phyloP scores from a whole-genome alignment of 2,329 filamentous ascomycete species.

The Arthrinium puccinioides region DNA sequence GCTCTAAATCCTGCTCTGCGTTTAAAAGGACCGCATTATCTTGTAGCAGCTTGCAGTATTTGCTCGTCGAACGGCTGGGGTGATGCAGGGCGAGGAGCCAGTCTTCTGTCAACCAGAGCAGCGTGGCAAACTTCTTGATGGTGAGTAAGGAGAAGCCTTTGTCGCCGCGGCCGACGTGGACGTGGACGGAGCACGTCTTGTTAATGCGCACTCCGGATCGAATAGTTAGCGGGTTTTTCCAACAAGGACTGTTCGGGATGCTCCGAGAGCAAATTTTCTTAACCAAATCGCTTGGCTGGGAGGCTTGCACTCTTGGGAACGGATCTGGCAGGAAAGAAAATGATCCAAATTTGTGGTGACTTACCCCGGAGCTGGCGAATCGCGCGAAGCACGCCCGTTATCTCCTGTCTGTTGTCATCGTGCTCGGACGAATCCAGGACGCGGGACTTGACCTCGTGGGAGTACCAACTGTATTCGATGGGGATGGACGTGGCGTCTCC shows the following conservation, averaged over 20 bases:
- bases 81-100: conserved; percentile 15
- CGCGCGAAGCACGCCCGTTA: too few relatives aligned
- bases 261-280: conserved; percentile 14
- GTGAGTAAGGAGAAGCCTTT: conserved; percentile 16
- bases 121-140: conserved; percentile 14
- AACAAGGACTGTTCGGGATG: conserved; percentile 4
- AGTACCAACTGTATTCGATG: too few relatives aligned
- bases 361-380: too few relatives aligned
- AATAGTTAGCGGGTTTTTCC: conserved; percentile 12
- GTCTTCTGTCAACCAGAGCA: conserved; percentile 14
- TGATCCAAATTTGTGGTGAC: too few relatives aligned
- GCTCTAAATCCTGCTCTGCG: too few relatives aligned
- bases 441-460: too few relatives aligned
- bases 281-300: conserved; percentile 9
- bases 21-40: too few relatives aligned
- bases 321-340: background rate
- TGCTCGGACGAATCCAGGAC: too few relatives aligned
- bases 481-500: too few relatives aligned
- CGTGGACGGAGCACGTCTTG: conserved; percentile 12
- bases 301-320: background rate
- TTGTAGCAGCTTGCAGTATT: too few relatives aligned
- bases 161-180: conserved; percentile 19
- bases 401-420: too few relatives aligned
- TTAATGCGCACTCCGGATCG: conserved; percentile 17
- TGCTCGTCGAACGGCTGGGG: conserved; percentile 10